phyloP scores from a whole-genome alignment of 495 filamentous ascomycete species.

The Barbatosphaeria neglecta region DNA sequence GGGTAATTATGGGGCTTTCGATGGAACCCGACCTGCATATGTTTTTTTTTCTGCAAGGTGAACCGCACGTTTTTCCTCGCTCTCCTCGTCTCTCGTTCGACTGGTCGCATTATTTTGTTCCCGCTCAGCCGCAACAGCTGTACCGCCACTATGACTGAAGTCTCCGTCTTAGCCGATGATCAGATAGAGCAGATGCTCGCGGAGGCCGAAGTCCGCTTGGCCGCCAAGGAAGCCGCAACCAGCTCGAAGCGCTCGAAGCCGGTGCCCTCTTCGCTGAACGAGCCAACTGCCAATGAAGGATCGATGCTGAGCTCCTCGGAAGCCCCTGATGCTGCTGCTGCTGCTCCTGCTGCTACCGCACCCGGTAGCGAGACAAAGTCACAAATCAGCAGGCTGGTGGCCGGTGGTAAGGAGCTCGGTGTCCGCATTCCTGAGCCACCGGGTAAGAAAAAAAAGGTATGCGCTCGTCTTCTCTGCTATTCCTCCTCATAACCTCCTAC shows the following conservation, averaged over 20 bases:
- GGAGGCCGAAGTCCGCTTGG: conserved; percentile 20
- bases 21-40: too few relatives aligned
- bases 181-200: conserved; percentile 19
- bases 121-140: background rate
- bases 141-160: conserved; percentile 6
- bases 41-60: too few relatives aligned
- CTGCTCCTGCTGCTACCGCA: background rate
- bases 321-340: background rate
- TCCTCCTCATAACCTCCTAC: background rate
- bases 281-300: background rate
- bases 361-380: conserved; percentile 10
- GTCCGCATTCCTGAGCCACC: conserved; percentile 27
- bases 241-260: too few relatives aligned
- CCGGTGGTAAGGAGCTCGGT: conserved; percentile 17
- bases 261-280: background rate
- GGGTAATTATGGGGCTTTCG: too few relatives aligned
- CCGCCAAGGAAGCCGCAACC: conserved; percentile 4
- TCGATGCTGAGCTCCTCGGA: background rate
- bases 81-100: too few relatives aligned
- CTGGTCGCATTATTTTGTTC: background rate
- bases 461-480: conserved; percentile 2
- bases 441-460: conserved; percentile 30
- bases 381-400: background rate
- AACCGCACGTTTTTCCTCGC: background rate
- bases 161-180: conserved; percentile 12